Base-by-base conservation (phyloP, 306 rosid genomes). In the Dalbergia cultrata region DNA sequence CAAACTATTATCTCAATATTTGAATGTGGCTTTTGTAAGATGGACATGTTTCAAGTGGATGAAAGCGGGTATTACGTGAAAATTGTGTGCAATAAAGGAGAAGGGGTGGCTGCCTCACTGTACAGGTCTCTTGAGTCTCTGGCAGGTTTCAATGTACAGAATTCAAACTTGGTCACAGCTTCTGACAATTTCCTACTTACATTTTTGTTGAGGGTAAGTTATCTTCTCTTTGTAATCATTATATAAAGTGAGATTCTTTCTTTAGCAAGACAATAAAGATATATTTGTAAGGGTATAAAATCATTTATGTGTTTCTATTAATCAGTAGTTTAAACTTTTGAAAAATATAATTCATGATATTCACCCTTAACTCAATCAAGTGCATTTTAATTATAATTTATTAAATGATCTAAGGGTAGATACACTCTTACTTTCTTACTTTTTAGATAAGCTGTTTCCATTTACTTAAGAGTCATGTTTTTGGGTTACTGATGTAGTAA, bases 101-200 rank as follows among this genome's bases (percentile, higher is more conserved):
- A 77, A 77, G 89, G 88, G 5, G 90, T 90, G 45, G 89, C 95
- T 39, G 71, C 85, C 52, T 83, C 92, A 63, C 81, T 92, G 6
- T 92, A 88, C 89, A 89, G 70, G 74, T 90, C 93, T 71, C 88
- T 94, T 8, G 98, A 94, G 75, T 94, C 98, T 22, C 82, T 90
- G 21, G 69, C 67, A 37, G 82, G 81, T 79, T 92, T 84, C 90
- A 65, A 70, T 75, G 72, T 92, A 72, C 86, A 84, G 70, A 92
- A 69, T 82, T 88, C 94, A 56, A 88, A 89, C 72, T 84, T 92
- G 88, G 85, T 84, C 84, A 84, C 91, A 10, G 85, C 75, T 81
- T 72, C 88, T 45, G 80, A 86, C 5, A 84, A 54, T 83, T 85
- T 84, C 74, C 82, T 81, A 18, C 83, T 92, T 8, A 85, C 90